Conservation (phyloP, 805 yeast genomes). For the Komagataella kurtzmanii region DNA sequence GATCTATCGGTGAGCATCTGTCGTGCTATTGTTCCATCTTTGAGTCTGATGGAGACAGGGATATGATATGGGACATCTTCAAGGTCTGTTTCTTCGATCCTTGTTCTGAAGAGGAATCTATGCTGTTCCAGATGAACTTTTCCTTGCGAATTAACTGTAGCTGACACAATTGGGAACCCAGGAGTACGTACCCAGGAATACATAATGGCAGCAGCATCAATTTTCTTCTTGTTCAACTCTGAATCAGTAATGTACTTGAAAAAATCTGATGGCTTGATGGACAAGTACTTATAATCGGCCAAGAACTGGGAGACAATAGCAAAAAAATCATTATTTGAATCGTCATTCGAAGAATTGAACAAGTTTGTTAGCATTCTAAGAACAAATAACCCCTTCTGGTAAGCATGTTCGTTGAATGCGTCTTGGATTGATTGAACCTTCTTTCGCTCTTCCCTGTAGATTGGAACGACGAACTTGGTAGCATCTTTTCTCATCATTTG, state of each 20-base stretch:
- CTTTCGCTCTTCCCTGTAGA: conserved; percentile 21
- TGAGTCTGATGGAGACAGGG: conserved; percentile 34
- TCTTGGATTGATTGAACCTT: conserved; percentile 25
- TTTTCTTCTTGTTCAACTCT: conserved; percentile 12
- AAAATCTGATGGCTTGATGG: conserved; percentile 35
- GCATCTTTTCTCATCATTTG: conserved; percentile 23
- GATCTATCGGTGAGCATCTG: conserved; percentile 30
- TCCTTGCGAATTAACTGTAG: conserved; percentile 13
- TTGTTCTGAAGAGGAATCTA: conserved; percentile 14
- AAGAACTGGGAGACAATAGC: conserved; percentile 10
- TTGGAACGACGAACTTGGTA: conserved; percentile 15
- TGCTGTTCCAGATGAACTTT: conserved; percentile 24
- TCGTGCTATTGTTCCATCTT: conserved; percentile 21
- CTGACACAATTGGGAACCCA: conserved; percentile 43
- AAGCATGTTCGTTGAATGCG: conserved; percentile 36
- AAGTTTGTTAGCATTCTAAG: conserved; percentile 36
- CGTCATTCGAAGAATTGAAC: conserved; percentile 18
- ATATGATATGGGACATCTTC: conserved; percentile 52
- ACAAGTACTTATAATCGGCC: conserved; percentile 16
- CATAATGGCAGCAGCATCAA: conserved; percentile 36
- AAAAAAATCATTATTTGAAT: conserved; percentile 8
- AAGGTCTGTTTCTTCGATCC: conserved; percentile 10
- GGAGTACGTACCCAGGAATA: conserved; percentile 49
- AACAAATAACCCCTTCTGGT: conserved; percentile 47
- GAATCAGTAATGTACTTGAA: conserved; percentile 29